Base-by-base conservation (phyloP, 345 rosid genomes). In the Moricandia moricandioides region DNA sequence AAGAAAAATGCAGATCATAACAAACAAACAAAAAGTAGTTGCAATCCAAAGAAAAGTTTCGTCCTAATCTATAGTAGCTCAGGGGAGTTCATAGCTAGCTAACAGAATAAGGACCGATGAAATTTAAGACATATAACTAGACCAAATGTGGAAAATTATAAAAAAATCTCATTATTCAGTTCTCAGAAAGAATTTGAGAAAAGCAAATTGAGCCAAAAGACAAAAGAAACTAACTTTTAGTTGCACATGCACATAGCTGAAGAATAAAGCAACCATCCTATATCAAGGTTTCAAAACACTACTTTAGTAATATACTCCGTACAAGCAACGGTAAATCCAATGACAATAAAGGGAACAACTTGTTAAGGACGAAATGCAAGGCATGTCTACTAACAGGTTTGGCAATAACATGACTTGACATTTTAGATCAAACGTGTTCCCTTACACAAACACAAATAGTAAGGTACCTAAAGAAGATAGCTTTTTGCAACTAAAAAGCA, bases 241-340 rank as follows among this genome's bases (percentile, higher is more conserved):
- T 33, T 63, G 60, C 74, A 69, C 70, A 62, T 62, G 65, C 7
- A 10, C 39, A 55, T 62, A 39, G 51, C 29, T 69, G 65, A 54
- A 18, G 7, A 62, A 29, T 40, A 69, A 62, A 69, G 75, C 75
- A 62, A 69, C n/a, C 14, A 34, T 52, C 59, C 54, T 12, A 45
- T 13, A 69, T 30, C 51, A 62, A 13, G 3, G 56, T 13, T 51
- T 60, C 39, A 30, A 6, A 14, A 67, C 39, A 35, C 69, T 35
- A 49, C 4, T 34, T 60, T 10, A 60, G 14, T 10, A 75, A 29
- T 47, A 45, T 17, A 10, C 13, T 52, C 11, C 71, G 17, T 34
- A 13, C 59, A 65, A 65, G 33, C 3, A 73, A 54, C 3, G 9
- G 4, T 54, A 30, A 52, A 54, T 8, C 5, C 34, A 18, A 39